phyloP scores from a whole-genome alignment of 2,329 filamentous ascomycete genomes.

The Cladosporium sp. region DNA sequence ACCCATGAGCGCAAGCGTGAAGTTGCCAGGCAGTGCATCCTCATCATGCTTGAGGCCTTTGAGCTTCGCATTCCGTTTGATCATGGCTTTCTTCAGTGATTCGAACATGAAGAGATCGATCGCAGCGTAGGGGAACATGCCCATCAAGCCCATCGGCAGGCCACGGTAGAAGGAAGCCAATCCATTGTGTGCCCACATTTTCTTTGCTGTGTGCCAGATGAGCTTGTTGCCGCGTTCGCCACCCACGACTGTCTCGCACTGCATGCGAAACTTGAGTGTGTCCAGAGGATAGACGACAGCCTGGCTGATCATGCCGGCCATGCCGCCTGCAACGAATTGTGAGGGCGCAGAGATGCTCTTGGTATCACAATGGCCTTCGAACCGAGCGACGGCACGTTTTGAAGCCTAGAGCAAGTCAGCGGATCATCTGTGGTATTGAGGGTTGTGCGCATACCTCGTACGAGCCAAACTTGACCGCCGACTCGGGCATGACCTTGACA shows the following conservation, averaged over 20 bases:
- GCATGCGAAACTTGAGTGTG: conserved; percentile 78
- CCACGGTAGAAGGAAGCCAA: conserved; percentile 80
- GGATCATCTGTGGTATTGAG: background rate
- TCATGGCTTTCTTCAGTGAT: conserved; percentile 74
- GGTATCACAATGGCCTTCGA: conserved; percentile 85
- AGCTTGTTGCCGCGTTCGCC: conserved; percentile 80
- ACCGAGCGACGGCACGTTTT: conserved; percentile 76
- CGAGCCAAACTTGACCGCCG: conserved; percentile 95
- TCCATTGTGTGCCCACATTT: conserved; percentile 78
- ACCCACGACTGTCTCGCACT: conserved; percentile 87
- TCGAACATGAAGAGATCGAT: conserved; percentile 97
- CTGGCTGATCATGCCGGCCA: conserved; percentile 92
- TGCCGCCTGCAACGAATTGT: conserved; percentile 85
- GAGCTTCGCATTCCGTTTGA: conserved; percentile 64
- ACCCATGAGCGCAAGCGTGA: conserved; percentile 83
- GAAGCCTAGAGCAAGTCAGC: conserved; percentile 54
- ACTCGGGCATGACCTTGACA: conserved; percentile 97
- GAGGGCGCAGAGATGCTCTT: conserved; percentile 75
- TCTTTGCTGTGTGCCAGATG: conserved; percentile 75
- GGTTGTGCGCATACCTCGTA: conserved; percentile 63
- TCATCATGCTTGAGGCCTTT: conserved; percentile 77
- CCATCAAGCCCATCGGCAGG: conserved; percentile 85
- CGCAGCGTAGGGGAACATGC: conserved; percentile 97
- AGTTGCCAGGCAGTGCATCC: conserved; percentile 68
- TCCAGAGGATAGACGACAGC: conserved; percentile 94